These are phyloP conservation scores for Theobroma cacao DNA, from an alignment of 345 rosid genomes.

Conservation along the genomic window DNA sequence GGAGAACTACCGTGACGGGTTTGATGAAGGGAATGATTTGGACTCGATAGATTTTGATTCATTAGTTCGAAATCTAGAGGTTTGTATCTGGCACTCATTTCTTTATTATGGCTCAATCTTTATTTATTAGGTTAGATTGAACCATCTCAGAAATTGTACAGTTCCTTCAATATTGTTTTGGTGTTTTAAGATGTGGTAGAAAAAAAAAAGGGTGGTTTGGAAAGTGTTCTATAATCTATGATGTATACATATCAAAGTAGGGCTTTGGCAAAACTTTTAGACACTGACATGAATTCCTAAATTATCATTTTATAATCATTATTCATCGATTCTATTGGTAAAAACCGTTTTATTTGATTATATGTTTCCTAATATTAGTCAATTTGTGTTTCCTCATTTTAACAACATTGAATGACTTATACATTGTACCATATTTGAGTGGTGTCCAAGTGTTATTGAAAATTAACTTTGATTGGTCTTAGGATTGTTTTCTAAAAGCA, in stretches of 20 bases:
- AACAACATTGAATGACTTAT: not conserved
- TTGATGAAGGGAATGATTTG: conserved; percentile 85
- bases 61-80: conserved; percentile 82
- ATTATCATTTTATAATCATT: not conserved
- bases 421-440: not conserved
- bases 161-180: not conserved
- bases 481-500: not conserved
- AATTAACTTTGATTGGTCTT: not conserved
- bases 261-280: not conserved
- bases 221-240: not conserved
- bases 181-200: not conserved
- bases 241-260: not conserved
- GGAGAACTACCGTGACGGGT: conserved; percentile 85
- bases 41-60: conserved; percentile 87
- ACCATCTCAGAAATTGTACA: not conserved
- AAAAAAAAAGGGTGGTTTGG: not conserved
- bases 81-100: conserved; percentile 26
- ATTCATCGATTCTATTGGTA: not conserved
- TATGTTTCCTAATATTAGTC: not conserved
- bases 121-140: conserved; percentile 1
- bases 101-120: not conserved
- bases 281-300: not conserved
- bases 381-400: not conserved
- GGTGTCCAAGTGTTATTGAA: not conserved
- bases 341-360: not conserved